phyloP scores from a whole-genome alignment of 2,329 filamentous ascomycete species.

The Phyllosticta citribraziliensis region DNA sequence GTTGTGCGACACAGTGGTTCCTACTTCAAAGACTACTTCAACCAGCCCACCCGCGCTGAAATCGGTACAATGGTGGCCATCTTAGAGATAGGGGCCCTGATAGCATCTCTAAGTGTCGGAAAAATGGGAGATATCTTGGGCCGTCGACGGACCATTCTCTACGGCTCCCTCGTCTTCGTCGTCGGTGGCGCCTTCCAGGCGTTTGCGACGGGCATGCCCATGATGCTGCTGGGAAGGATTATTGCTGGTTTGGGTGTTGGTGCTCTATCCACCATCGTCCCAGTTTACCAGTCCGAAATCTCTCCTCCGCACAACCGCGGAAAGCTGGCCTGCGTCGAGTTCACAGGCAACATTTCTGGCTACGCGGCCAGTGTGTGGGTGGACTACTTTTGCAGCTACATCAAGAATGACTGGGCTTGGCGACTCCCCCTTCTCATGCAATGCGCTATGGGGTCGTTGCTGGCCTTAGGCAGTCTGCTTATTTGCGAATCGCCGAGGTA shows the following conservation, averaged over 20 bases:
- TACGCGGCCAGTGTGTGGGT: conserved; percentile 98
- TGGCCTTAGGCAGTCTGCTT: conserved; percentile 76
- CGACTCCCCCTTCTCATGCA: conserved; percentile 83
- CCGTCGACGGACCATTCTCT: conserved; percentile 79
- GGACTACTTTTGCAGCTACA: conserved; percentile 92
- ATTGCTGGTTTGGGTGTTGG: conserved; percentile 43
- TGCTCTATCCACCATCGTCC: conserved; percentile 42
- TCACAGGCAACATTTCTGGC: conserved; percentile 91
- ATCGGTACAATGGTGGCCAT: conserved; percentile 98
- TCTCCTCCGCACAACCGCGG: conserved; percentile 94
- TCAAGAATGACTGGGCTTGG: conserved; percentile 79
- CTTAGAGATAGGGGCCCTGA: conserved; percentile 84
- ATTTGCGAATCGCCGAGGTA: conserved; percentile 96
- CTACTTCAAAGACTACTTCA: conserved; percentile 86
- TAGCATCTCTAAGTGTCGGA: conserved; percentile 78
- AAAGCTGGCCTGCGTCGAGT: conserved; percentile 94
- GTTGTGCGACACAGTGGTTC: conserved; percentile 50
- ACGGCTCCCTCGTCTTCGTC: conserved; percentile 82
- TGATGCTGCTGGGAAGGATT: conserved; percentile 59
- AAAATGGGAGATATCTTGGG: conserved; percentile 87
- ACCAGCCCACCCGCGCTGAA: conserved; percentile 75
- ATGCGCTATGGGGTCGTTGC: conserved; percentile 81
- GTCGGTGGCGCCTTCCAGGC: conserved; percentile 78
- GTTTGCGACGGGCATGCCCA: conserved; percentile 69
- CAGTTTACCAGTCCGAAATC: conserved; percentile 45